Base-by-base conservation (phyloP, 2,329 filamentous ascomycete species). In the Gaeumannomyces tritici region DNA sequence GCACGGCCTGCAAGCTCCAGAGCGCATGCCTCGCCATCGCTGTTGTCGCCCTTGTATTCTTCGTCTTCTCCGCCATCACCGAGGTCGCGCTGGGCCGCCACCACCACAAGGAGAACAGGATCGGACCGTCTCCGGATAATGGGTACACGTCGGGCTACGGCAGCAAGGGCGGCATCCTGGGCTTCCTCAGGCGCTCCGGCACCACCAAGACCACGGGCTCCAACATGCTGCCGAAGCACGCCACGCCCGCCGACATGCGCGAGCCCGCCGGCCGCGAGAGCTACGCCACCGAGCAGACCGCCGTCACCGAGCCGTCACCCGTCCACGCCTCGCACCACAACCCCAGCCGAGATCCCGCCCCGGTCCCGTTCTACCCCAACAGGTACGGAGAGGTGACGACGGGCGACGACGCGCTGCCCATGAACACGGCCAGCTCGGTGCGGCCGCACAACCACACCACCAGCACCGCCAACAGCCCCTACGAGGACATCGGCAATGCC, bases 1-100 rank as follows among this genome's bases (percentile, higher is more conserved):
- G 70, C 54, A 73, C 74, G 9, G 86, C 88, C 0, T 97, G 93
- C 78, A 80, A 80, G 64, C 78, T 96, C 67, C 85, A 96, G 75
- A 90, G 87, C 60, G 91, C 88, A 57, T 83, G 80, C 64, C 87
- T 97, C 66, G 89, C 90, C 4, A 86, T 95, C 21, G 79, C 92
- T 33, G 89, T 97, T 64, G 83, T 92, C 63, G 89, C 83, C 70
- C 86, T 89, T 60, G 67, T 76, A 67, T 77, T 73, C 61, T 69
- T 72, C 61, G 28, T 70, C 58, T 27, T 70, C 60, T 67, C 73
- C 12, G 63, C 66, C 35, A 29, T 67, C 51, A 64, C 65, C 29
- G 72, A 72, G 64, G 54, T 71, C 26, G 60, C 63, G n/a, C 68
- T 73, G 9, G 65, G 65, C 62, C 71, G 70, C 63, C 67, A 70